These are phyloP conservation scores for Didymella lethalis DNA, from an alignment of 2,329 filamentous ascomycete species.

Conservation along the genomic window DNA sequence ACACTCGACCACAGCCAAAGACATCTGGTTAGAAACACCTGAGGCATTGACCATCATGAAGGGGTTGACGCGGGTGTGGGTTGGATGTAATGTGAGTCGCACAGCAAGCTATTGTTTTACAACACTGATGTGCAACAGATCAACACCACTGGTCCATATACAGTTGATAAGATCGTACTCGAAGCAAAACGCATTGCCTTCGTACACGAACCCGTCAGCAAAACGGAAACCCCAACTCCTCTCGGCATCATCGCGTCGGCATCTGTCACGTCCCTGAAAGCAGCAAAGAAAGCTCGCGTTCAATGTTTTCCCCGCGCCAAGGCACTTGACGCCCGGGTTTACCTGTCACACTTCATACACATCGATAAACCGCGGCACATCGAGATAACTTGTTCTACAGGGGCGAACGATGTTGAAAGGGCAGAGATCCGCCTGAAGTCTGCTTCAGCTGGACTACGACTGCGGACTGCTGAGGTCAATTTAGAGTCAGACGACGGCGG, in stretches of 20 bases:
- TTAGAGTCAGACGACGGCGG: conserved; percentile 53
- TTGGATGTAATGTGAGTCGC: conserved; percentile 56
- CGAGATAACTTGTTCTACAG: conserved; percentile 75
- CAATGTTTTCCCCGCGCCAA: conserved; percentile 75
- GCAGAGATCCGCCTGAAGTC: conserved; percentile 63
- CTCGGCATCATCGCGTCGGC: conserved; percentile 57
- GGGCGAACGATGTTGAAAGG: conserved; percentile 71
- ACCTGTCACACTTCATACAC: conserved; percentile 73
- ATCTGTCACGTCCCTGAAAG: conserved; percentile 43
- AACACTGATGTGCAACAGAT: conserved; percentile 57
- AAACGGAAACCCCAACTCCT: conserved; percentile 57
- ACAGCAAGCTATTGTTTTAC: background rate
- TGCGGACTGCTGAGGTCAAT: conserved; percentile 62
- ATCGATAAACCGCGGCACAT: conserved; percentile 81
- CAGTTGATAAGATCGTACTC: conserved; percentile 75
- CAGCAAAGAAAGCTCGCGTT: conserved; percentile 63
- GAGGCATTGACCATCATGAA: conserved; percentile 60
- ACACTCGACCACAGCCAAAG: conserved; percentile 65
- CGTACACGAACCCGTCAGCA: conserved; percentile 68
- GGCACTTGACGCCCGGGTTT: conserved; percentile 73
- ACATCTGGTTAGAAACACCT: conserved; percentile 69
- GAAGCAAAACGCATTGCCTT: conserved; percentile 69
- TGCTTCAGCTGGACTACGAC: conserved; percentile 66
- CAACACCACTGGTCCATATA: conserved; percentile 75
- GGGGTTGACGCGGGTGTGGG: conserved; percentile 62